Evolutionary conservation across 371 early-diverging fungal genomes (phyloP).

Genomic region (Capniomyces stellatus): DNA sequence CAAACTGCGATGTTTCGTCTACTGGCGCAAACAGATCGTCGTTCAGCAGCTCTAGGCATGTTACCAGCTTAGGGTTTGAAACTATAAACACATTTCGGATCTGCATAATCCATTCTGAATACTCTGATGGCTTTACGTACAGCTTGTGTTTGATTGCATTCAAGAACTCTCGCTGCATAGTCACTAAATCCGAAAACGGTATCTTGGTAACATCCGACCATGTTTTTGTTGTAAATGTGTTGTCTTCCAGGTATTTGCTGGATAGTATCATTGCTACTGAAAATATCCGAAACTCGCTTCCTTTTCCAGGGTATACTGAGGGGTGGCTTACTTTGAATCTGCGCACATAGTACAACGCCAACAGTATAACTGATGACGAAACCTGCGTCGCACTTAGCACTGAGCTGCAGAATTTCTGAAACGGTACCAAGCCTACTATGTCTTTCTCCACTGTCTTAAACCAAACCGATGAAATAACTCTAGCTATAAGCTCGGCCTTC

Average conservation of each 20-base stretch:
- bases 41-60: background rate
- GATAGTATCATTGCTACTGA: conserved; percentile 59
- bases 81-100: conserved; percentile 1
- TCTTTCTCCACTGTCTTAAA: background rate
- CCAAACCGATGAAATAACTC: background rate
- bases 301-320: conserved; percentile 21
- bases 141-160: conserved; percentile 32
- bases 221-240: conserved; percentile 47
- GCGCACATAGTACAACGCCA: conserved; percentile 21
- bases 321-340: conserved; percentile 15
- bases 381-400: conserved; percentile 22
- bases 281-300: conserved; percentile 58
- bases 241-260: conserved; percentile 47
- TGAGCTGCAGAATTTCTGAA: conserved; percentile 19
- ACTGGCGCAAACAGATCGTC: too few species aligned
- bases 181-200: conserved; percentile 39
- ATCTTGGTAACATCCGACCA: conserved; percentile 55
- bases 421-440: conserved; percentile 1
- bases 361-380: conserved; percentile 18
- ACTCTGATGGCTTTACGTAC: conserved; percentile 19
- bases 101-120: conserved; percentile 16
- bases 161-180: conserved; percentile 57
- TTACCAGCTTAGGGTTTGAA: background rate
- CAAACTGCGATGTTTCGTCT: too few species aligned
- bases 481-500: background rate